Conservation (phyloP, 352 stramenopile genomes). For the Pythium dissotocum region DNA sequence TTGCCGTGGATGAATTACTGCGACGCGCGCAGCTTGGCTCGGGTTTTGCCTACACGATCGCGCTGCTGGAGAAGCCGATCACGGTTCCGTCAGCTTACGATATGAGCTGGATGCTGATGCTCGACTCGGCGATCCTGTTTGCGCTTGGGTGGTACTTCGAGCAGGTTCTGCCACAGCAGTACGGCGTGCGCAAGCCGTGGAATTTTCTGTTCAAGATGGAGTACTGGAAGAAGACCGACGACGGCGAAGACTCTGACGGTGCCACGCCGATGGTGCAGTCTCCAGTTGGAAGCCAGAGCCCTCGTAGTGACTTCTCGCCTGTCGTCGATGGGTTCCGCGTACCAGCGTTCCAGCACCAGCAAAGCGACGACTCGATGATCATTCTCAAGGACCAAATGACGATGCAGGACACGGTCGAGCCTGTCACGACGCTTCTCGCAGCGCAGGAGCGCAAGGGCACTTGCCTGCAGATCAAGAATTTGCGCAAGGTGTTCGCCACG, state of each 20-base stretch:
- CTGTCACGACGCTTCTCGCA: conserved; percentile 38
- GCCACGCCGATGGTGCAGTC: background rate
- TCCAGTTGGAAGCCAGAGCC: background rate
- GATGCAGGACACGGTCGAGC: conserved; percentile 34
- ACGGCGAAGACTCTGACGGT: background rate
- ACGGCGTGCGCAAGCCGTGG: conserved; percentile 47
- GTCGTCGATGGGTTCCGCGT: background rate
- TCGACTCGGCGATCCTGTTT: conserved; percentile 89
- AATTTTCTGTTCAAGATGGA: background rate
- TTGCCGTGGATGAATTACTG: conserved; percentile 59
- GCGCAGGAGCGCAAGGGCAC: conserved; percentile 54
- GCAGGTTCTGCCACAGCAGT: conserved; percentile 91
- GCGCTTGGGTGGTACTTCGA: conserved; percentile 92
- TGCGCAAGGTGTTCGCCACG: conserved; percentile 82
- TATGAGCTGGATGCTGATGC: conserved; percentile 71
- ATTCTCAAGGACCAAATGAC: conserved; percentile 18
- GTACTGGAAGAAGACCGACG: background rate
- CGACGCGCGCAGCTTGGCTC: conserved; percentile 55
- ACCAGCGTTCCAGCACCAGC: background rate
- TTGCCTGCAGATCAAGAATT: conserved; percentile 47
- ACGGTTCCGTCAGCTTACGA: conserved; percentile 44
- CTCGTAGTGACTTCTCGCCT: background rate
- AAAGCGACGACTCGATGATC: conserved; percentile 33
- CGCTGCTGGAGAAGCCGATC: conserved; percentile 38
- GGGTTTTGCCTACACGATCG: conserved; percentile 53